phyloP scores from a whole-genome alignment of 306 rosid species.

The Vigna trinervia region DNA sequence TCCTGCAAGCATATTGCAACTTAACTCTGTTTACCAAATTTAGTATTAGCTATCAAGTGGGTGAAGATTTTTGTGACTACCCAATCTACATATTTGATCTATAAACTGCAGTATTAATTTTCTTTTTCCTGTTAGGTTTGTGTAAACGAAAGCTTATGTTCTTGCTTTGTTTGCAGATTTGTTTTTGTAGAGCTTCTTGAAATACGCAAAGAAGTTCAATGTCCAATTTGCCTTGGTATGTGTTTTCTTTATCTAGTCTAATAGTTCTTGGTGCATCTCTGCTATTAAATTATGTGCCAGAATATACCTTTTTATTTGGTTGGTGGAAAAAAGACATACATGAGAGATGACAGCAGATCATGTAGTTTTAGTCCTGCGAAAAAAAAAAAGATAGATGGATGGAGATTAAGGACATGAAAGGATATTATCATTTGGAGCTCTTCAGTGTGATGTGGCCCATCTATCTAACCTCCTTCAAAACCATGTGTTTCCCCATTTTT shows the following conservation, averaged over 20 bases:
- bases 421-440: neutral
- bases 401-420: neutral
- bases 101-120: conserved; percentile 19
- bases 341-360: neutral
- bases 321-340: neutral
- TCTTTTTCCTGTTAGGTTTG: conserved; percentile 23
- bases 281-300: conserved; percentile 11
- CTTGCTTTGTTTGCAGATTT: conserved; percentile 63
- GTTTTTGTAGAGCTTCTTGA: conserved; percentile 63
- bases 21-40: no score
- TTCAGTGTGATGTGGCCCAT: neutral
- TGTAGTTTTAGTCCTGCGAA: neutral
- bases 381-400: neutral
- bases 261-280: conserved; percentile 32
- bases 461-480: neutral
- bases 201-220: conserved; percentile 88
- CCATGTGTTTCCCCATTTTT: neutral
- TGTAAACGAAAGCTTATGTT: conserved; percentile 30
- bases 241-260: conserved; percentile 18
- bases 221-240: conserved; percentile 96
- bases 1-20: neutral
- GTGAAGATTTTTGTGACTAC: conserved; percentile 11
- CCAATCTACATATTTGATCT: neutral
- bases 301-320: conserved; percentile 13
- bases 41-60: neutral